These are phyloP conservation scores for Fusarium xylarioides DNA, from an alignment of 2,329 filamentous ascomycete genomes.

Conservation along the genomic window DNA sequence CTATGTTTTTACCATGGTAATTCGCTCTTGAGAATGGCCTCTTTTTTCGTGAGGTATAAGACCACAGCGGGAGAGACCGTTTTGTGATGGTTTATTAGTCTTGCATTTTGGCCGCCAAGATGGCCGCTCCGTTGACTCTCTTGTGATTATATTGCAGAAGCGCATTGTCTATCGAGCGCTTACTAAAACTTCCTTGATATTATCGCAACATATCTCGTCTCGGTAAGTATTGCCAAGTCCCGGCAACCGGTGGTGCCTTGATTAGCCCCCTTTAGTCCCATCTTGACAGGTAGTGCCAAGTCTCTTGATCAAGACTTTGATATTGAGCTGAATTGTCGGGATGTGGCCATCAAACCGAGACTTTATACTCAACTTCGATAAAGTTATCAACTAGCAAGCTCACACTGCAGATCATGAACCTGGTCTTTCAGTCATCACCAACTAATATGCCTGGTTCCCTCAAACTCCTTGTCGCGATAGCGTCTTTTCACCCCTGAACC, in stretches of 20 bases:
- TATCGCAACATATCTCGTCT: not conserved
- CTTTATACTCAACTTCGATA: constrained; percentile 5
- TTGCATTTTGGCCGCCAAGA: constrained; percentile 2
- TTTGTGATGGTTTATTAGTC: not conserved
- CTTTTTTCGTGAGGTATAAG: not conserved
- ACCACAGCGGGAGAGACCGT: not conserved
- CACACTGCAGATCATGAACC: constrained; percentile 5
- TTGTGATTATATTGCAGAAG: not conserved
- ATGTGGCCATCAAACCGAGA: not conserved
- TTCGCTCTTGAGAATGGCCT: not conserved
- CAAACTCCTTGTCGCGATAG: constrained; percentile 6
- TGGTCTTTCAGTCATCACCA: not conserved
- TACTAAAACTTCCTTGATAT: constrained; percentile 11
- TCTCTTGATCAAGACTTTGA: not conserved
- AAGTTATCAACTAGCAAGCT: constrained; percentile 1
- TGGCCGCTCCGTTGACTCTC: not conserved
- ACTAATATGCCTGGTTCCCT: not conserved
- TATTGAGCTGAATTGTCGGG: not conserved
- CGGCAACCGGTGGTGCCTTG: constrained; percentile 8
- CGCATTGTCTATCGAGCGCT: constrained; percentile 8
- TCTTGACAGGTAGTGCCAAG: constrained; percentile 2
- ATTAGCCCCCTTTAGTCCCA: constrained; percentile 10
- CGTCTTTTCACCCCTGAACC: constrained; percentile 27
- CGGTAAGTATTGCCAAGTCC: constrained; percentile 11
- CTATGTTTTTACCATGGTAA: not conserved